phyloP scores from a whole-genome alignment of 257 asterid species.

The Rehmannia glutinosa region DNA sequence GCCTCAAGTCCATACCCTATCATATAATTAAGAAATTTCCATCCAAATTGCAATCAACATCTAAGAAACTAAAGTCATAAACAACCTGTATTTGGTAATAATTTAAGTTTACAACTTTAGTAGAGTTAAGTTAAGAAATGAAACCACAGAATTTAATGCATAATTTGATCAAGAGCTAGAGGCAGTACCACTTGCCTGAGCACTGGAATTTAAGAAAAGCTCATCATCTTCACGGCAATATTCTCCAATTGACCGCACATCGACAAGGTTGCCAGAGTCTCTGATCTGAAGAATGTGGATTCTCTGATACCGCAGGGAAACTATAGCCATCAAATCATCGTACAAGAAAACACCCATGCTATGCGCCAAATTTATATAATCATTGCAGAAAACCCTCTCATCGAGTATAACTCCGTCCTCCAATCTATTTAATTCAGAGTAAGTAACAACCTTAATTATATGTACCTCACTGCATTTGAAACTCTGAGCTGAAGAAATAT shows the following conservation, averaged over 20 bases:
- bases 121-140: background rate
- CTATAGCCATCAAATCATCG: conserved; percentile 90
- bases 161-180: conserved; percentile 20
- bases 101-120: background rate
- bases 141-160: background rate
- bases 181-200: conserved; percentile 72
- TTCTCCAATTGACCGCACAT: conserved; percentile 79
- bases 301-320: conserved; percentile 89
- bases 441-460: conserved; percentile 13
- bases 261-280: conserved; percentile 90
- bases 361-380: conserved; percentile 86
- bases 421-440: conserved; percentile 48
- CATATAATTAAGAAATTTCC: too few species aligned
- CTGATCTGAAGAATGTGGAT: conserved; percentile 94
- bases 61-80: background rate
- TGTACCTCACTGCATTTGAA: background rate
- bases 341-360: conserved; percentile 89
- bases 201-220: conserved; percentile 74
- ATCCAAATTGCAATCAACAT: background rate
- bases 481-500: background rate
- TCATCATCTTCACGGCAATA: conserved; percentile 96
- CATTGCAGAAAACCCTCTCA: conserved; percentile 80
- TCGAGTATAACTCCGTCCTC: conserved; percentile 87
- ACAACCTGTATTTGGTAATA: too few species aligned
- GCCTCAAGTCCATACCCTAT: too few species aligned